Conservation (phyloP, 352 stramenopile genomes). For the Phytophthora idaei region DNA sequence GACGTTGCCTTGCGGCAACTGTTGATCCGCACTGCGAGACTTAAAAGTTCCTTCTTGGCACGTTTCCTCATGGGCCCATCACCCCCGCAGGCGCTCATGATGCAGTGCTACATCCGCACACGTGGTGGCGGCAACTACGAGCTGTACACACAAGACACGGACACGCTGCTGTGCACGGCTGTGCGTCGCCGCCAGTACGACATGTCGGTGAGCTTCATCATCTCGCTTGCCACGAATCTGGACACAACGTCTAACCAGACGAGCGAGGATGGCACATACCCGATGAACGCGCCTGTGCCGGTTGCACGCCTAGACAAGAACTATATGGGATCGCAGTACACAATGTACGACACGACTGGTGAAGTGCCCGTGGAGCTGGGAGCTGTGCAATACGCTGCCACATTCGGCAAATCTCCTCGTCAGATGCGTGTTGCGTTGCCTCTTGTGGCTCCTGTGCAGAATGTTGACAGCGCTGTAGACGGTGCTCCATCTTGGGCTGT, state of each 20-base stretch:
- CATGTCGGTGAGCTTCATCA: slow-evolving; percentile 88
- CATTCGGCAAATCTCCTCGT: slow-evolving; percentile 84
- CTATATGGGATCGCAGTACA: slow-evolving; percentile 90
- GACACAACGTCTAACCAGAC: slow-evolving; percentile 34
- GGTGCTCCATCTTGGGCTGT: slow-evolving; percentile 59
- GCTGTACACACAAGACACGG: slow-evolving; percentile 82
- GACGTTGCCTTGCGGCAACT: slow-evolving; percentile 73
- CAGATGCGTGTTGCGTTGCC: slow-evolving; percentile 85
- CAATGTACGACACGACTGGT: slow-evolving; percentile 73
- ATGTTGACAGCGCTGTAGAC: slow-evolving; percentile 48
- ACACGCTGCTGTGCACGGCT: slow-evolving; percentile 77
- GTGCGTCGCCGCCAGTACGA: slow-evolving; percentile 85
- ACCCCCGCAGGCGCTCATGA: slow-evolving; percentile 71
- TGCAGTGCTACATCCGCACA: slow-evolving; percentile 89
- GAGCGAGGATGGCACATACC: slow-evolving; percentile 17
- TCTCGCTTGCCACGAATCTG: slow-evolving; percentile 62
- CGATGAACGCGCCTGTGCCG: slow-evolving; percentile 41
- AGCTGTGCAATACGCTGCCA: slow-evolving; percentile 85
- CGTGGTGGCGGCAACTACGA: slow-evolving; percentile 84
- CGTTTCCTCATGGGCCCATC: slow-evolving; percentile 67
- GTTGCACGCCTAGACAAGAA: slow-evolving; percentile 87
- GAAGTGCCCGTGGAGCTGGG: slow-evolving; percentile 67
- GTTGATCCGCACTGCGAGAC: slow-evolving; percentile 58
- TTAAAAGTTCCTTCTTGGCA: slow-evolving; percentile 57
- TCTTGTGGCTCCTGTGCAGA: slow-evolving; percentile 48